A percentile compares a stretch with the other conserved stretches of the same genome.
Conservation (phyloP, 179 eudicot genomes). For the Carnegiea gigantea region DNA sequence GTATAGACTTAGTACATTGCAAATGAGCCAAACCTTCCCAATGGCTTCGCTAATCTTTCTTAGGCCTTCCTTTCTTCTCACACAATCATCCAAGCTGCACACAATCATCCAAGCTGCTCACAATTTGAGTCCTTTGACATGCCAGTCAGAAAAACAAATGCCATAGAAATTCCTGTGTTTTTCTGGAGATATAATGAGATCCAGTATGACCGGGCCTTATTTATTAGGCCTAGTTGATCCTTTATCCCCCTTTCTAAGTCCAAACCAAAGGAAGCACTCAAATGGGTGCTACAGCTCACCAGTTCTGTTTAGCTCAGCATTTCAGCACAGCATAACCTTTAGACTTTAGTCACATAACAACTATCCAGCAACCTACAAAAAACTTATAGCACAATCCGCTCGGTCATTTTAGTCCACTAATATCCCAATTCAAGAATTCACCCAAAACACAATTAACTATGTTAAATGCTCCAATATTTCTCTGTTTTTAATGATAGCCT, state of each 20-base stretch:
- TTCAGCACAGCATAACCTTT: neutral
- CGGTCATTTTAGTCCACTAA: neutral
- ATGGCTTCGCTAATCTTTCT: neutral
- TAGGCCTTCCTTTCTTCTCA: neutral
- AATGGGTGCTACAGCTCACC: neutral
- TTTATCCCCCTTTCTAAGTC: neutral
- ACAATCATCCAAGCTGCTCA: neutral
- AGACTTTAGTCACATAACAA: constrained; percentile 1
- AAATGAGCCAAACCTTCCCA: neutral
- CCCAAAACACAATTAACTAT: neutral
- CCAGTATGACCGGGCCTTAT: neutral
- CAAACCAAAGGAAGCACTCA: neutral
- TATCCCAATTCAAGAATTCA: neutral
- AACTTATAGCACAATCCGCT: neutral
- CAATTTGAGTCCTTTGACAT: neutral
- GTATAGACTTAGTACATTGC: neutral
- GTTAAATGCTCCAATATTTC: neutral
- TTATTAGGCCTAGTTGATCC: neutral
- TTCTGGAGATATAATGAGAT: neutral
- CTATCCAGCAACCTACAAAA: neutral
- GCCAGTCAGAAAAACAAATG: neutral
- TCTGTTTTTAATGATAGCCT: neutral
- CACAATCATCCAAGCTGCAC: neutral
- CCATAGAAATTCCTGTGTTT: neutral
- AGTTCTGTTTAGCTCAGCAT: neutral